A percentile compares a stretch with the other conserved stretches of the same genome.
These are phyloP conservation scores for Magnolia changhungtana DNA, from an alignment of 164 flowering plant genomes.

Conservation along the genomic window DNA sequence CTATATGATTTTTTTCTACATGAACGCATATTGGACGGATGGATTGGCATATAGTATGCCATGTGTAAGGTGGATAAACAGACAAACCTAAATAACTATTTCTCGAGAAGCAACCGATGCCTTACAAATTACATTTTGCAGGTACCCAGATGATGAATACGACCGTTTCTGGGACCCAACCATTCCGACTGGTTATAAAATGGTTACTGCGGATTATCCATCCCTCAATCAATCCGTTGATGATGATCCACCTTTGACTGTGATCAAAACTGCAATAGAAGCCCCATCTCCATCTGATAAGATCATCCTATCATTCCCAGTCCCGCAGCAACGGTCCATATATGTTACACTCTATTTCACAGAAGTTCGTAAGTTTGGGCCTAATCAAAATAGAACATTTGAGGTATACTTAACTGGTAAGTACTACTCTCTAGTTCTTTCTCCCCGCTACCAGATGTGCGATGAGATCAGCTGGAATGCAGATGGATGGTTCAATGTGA, in stretches of 20 bases:
- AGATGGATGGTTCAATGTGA: not conserved
- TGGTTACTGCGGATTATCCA: not conserved
- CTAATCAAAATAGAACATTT: slow-evolving; percentile 3
- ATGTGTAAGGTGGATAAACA: too few relatives aligned
- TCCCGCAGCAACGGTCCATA: not conserved
- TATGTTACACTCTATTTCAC: slow-evolving; percentile 12
- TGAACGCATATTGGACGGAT: too few relatives aligned
- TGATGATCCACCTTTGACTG: slow-evolving; percentile 12
- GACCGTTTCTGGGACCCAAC: slow-evolving; percentile 17
- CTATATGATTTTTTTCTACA: too few relatives aligned
- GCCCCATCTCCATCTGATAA: not conserved
- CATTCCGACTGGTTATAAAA: not conserved
- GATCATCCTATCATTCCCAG: not conserved
- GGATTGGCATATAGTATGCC: too few relatives aligned
- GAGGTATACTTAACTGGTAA: not conserved
- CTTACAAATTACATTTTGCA: not conserved
- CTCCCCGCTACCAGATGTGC: slow-evolving; percentile 10
- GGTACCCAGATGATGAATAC: slow-evolving; percentile 21
- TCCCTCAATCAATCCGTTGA: not conserved
- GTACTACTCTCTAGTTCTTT: not conserved
- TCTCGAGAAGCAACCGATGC: too few relatives aligned
- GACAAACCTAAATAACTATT: too few relatives aligned
- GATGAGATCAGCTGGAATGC: not conserved
- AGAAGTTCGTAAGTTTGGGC: not conserved
- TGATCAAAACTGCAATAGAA: slow-evolving; percentile 5